A percentile compares a stretch with the other conserved stretches of the same genome.
Conservation (phyloP, 805 yeast species). For the Limtongozyma cylindracea region DNA sequence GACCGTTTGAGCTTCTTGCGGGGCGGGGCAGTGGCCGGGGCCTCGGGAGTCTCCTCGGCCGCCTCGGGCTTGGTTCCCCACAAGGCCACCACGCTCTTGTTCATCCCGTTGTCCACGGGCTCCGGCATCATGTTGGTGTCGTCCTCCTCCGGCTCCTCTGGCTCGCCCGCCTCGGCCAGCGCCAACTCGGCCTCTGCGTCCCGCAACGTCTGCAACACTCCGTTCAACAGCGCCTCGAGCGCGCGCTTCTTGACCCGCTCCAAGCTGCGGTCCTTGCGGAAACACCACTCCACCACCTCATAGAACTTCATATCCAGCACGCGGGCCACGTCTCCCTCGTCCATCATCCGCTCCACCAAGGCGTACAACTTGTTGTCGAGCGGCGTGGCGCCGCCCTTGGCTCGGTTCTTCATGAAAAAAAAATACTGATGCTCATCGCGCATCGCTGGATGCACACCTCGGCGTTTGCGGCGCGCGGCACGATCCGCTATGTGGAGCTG, state of each 20-base stretch:
- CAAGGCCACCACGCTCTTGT: slow-evolving; percentile 45
- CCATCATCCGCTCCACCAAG: too few species aligned
- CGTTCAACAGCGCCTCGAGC: slow-evolving; percentile 38
- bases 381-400: too few species aligned
- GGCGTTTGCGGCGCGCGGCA: too few species aligned
- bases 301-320: too few species aligned
- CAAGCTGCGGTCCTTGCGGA: slow-evolving; percentile 38
- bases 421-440: too few species aligned
- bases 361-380: too few species aligned
- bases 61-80: slow-evolving; percentile 20
- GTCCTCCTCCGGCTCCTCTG: slow-evolving; percentile 4
- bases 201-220: slow-evolving; percentile 24
- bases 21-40: slow-evolving; percentile 2
- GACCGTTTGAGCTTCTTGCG: slow-evolving; percentile 7
- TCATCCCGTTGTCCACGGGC: slow-evolving; percentile 39
- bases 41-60: neutral
- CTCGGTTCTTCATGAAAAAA: too few species aligned
- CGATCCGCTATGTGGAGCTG: too few species aligned
- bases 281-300: slow-evolving; percentile 33
- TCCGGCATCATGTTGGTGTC: slow-evolving; percentile 36
- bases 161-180: slow-evolving; percentile 9
- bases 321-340: too few species aligned
- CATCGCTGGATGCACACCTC: too few species aligned
- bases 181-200: slow-evolving; percentile 34
- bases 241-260: slow-evolving; percentile 41